Evolutionary conservation across 331 rosid genomes (phyloP).

Genomic region (Acacia pycnantha): DNA sequence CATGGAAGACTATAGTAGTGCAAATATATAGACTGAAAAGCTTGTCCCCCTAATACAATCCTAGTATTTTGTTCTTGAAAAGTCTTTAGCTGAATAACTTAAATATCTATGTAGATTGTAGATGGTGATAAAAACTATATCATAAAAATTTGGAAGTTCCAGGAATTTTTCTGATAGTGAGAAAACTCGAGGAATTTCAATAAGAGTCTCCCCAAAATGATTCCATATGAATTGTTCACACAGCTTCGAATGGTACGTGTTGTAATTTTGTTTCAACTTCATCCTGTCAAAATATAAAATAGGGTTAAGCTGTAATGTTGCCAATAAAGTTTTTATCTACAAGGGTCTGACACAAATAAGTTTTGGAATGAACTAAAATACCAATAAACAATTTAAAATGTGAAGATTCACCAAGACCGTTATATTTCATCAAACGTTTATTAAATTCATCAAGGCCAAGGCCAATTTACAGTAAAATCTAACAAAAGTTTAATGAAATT

Average conservation of each 20-base stretch:
- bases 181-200: neutral
- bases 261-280: neutral
- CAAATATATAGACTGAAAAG: neutral
- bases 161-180: neutral
- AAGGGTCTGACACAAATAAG: no score
- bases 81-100: neutral
- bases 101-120: neutral
- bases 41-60: neutral
- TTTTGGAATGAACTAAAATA: no score
- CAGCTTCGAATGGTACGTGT: neutral
- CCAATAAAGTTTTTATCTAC: rapidly evolving
- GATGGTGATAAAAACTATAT: neutral
- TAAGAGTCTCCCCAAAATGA: neutral
- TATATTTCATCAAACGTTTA: no score
- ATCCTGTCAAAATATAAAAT: neutral
- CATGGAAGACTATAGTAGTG: neutral
- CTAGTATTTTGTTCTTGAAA: neutral
- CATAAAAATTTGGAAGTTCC: neutral
- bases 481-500: no score
- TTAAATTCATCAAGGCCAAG: no score
- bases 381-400: no score
- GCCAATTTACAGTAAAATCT: no score
- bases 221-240: neutral
- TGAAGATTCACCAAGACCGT: rapidly evolving
- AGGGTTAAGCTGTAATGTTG: no score